phyloP scores from a whole-genome alignment of 495 filamentous ascomycete species.

The Lophiotrema nucula region DNA sequence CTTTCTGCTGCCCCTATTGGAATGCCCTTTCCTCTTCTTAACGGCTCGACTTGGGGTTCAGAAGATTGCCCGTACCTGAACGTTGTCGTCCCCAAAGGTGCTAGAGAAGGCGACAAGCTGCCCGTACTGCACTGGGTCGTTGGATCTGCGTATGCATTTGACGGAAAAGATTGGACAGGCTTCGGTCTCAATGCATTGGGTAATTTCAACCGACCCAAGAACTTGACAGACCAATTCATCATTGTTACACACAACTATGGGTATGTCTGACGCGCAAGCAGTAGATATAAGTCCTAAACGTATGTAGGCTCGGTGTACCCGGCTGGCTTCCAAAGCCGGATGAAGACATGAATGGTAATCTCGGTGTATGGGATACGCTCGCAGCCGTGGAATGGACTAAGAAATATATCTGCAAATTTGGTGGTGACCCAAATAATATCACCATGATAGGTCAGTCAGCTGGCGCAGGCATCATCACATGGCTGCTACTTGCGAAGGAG shows the following conservation, averaged over 20 bases:
- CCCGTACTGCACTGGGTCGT: constrained; percentile 5
- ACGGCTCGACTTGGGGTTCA: constrained; percentile 1
- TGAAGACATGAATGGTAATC: constrained; percentile 49
- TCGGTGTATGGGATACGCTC: constrained; percentile 50
- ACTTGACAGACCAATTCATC: not conserved
- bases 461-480: constrained; percentile 43
- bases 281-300: not conserved
- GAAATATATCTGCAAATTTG: constrained; percentile 30
- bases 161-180: not conserved
- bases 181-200: not conserved
- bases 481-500: not conserved
- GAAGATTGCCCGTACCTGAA: not conserved
- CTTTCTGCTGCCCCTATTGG: not conserved
- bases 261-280: not conserved
- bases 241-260: constrained; percentile 5
- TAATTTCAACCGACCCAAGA: not conserved
- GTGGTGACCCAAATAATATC: constrained; percentile 34
- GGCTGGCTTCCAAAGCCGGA: constrained; percentile 23
- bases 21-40: not conserved
- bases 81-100: not conserved
- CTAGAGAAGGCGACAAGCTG: not conserved
- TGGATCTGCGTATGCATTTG: not conserved
- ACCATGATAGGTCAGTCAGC: constrained; percentile 54
- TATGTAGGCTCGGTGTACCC: not conserved
- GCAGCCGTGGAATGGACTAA: constrained; percentile 35